Conservation (phyloP, 2,329 filamentous ascomycete genomes). For the Xenoacremonium recifei region DNA sequence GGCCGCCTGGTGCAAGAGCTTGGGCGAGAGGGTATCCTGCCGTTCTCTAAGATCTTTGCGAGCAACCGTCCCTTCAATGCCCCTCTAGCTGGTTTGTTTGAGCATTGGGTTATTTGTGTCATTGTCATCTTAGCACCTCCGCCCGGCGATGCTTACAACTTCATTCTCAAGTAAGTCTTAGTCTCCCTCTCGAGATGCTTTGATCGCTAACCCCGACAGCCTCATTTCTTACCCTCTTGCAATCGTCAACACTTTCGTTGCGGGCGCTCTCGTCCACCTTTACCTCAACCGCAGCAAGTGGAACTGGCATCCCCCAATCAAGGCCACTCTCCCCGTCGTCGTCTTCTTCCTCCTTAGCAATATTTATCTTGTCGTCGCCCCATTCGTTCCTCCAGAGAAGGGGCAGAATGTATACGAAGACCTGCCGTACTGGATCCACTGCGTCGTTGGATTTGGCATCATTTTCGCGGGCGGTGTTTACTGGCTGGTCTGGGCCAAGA, state of each 20-base stretch:
- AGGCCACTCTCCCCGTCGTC: conserved; percentile 51
- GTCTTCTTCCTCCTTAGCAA: conserved; percentile 62
- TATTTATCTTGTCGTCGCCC: conserved; percentile 58
- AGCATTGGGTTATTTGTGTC: conserved; percentile 63
- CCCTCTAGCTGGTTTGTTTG: conserved; percentile 58
- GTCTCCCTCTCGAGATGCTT: background rate
- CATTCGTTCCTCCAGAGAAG: conserved; percentile 52
- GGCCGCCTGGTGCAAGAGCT: conserved; percentile 65
- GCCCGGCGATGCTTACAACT: conserved; percentile 66
- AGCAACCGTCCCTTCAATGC: conserved; percentile 64
- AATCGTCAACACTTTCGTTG: conserved; percentile 55
- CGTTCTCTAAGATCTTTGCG: conserved; percentile 61
- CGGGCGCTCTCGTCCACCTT: conserved; percentile 51
- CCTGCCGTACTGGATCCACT: conserved; percentile 58
- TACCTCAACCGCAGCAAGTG: conserved; percentile 47
- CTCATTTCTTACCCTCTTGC: conserved; percentile 65
- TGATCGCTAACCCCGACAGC: conserved; percentile 26
- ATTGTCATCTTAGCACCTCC: conserved; percentile 67
- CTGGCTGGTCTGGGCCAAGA: conserved; percentile 54
- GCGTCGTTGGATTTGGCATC: conserved; percentile 55
- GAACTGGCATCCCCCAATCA: conserved; percentile 55
- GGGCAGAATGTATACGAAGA: conserved; percentile 53
- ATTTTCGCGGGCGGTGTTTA: conserved; percentile 53
- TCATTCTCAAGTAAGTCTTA: conserved; percentile 53
- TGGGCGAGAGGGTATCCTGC: conserved; percentile 64